Evolutionary conservation across 2,329 filamentous ascomycete species (phyloP), one percentile per base, ranked within the genome.

Genomic region (Aspergillus sp.): DNA sequence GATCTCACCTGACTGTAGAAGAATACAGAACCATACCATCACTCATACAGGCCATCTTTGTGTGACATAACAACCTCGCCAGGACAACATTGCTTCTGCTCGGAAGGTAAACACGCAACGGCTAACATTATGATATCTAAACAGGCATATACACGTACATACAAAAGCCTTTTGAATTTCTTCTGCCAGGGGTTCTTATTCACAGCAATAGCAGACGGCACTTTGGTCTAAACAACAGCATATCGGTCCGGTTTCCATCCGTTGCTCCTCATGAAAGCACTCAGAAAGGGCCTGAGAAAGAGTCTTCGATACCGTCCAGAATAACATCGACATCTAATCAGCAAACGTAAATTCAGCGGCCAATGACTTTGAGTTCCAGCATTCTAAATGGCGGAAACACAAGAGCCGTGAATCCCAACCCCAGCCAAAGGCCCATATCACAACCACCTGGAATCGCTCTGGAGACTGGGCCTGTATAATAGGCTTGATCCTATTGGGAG

Each of bases 361-460:
- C 67, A 42, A 73, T 58, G 10, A 67, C 62, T 36, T 60, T 64
- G 15, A 73, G 52, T 54, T 79, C 77, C 39, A 78, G 57, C 51
- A 68, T 67, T 57, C 77, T 66, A 42, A 78, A 59, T 2, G 70
- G 69, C 3, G 76, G 74, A 64, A 76, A 79, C 0, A 65, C 66
- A 21, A 75, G 23, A 30, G 67, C 69, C 0, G 77, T 71, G 62
- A 78, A 78, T 8, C 68, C 69, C 13, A 71, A 68, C 1, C 67
- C 74, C 15, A 76, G 64, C 74, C 75, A 77, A 4, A 75, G 65
- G 1, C 77, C 77, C 58, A 78, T 50, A 57, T 78, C 76, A 36
- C 71, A 70, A 2, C 73, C 76, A 8, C 70, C 68, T 1, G 66
- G 62, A 27, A 76, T 67, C 32, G 61, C 51, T 32, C 66, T 62